phyloP scores from a whole-genome alignment of 148 eudicot genomes.

The Selenicereus undatus region DNA sequence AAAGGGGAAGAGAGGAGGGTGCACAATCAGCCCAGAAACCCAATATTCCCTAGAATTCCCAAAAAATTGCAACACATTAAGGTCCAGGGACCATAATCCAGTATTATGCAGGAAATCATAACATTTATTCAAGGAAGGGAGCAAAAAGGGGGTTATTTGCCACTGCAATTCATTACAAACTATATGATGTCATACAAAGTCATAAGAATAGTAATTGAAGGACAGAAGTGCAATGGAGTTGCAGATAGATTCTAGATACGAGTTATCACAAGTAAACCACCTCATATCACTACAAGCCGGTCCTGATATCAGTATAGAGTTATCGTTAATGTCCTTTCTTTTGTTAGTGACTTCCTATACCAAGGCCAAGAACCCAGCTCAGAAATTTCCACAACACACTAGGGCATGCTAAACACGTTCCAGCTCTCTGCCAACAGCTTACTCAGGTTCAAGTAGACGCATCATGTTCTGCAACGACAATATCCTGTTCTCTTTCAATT shows the following conservation, averaged over 20 bases:
- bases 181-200: background rate
- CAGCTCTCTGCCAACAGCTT: background rate
- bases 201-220: background rate
- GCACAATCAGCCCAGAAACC: background rate
- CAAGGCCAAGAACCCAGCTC: background rate
- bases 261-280: background rate
- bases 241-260: background rate
- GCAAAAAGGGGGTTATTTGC: background rate
- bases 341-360: background rate
- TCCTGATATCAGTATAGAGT: background rate
- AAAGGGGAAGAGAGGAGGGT: background rate
- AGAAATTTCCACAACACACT: background rate
- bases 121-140: no score
- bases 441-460: background rate
- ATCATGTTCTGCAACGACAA: background rate
- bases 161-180: background rate
- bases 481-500: background rate
- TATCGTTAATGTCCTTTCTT: background rate
- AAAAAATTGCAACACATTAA: background rate
- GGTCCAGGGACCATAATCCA: background rate
- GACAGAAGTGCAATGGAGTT: background rate
- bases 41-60: background rate
- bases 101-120: background rate
- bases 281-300: background rate
- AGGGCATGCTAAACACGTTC: background rate